phyloP scores from a whole-genome alignment of 1,284 basidiomycete species.

The Marasmius sp. region DNA sequence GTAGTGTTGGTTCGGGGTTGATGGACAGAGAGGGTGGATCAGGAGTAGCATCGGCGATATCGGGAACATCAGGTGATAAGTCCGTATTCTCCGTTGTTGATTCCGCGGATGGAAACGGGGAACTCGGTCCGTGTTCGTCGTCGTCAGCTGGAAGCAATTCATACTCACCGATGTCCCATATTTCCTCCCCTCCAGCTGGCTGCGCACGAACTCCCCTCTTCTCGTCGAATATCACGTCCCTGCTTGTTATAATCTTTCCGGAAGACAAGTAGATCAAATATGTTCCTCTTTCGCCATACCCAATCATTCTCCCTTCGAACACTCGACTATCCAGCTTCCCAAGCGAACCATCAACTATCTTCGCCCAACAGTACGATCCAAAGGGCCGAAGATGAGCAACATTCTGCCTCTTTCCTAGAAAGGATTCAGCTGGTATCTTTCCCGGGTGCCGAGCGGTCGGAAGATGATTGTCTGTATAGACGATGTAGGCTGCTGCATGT shows the following conservation, averaged over 20 bases:
- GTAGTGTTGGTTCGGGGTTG: no score
- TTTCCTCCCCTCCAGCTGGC: conserved; percentile 5
- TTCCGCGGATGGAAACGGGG: no score
- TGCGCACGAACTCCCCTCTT: conserved; percentile 6
- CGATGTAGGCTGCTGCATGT: conserved; percentile 10
- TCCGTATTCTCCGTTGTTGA: not conserved
- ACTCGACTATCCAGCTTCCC: conserved; percentile 23
- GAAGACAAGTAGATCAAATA: conserved; percentile 18
- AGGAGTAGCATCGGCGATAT: no score
- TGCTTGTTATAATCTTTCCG: conserved; percentile 6
- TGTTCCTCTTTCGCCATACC: conserved; percentile 18
- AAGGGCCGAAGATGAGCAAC: conserved; percentile 25
- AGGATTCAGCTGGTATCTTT: conserved; percentile 17
- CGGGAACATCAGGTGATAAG: no score
- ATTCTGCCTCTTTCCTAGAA: conserved; percentile 19
- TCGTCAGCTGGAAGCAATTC: not conserved
- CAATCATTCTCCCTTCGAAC: conserved; percentile 19
- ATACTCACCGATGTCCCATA: not conserved
- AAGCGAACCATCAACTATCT: conserved; percentile 18
- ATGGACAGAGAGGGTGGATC: no score
- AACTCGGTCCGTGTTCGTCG: no score
- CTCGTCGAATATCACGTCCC: conserved; percentile 28
- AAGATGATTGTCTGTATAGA: conserved; percentile 23
- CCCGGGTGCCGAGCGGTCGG: conserved; percentile 17
- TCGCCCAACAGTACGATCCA: conserved; percentile 22